These are phyloP conservation scores for Cotoneaster glaucophyllus DNA, from an alignment of 306 rosid genomes.

Conservation along the genomic window DNA sequence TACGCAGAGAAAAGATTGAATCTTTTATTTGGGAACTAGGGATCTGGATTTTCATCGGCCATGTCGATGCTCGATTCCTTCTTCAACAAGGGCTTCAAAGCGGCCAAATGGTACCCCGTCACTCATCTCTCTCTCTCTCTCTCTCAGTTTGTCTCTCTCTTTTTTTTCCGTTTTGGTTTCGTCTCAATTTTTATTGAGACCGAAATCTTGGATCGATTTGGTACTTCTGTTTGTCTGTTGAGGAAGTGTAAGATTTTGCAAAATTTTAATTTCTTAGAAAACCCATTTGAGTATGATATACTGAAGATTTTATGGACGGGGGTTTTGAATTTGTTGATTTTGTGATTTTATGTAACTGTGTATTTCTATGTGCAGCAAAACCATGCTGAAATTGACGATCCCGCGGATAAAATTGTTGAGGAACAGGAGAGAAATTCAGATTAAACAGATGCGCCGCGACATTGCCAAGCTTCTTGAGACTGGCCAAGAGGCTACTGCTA, in stretches of 20 bases:
- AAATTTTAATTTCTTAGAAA: not conserved
- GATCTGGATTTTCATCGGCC: constrained; percentile 8
- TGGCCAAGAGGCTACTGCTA: constrained; percentile 98
- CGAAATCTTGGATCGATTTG: constrained; percentile 7
- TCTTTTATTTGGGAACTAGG: not conserved
- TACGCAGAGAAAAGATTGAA: not conserved
- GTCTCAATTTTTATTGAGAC: not conserved
- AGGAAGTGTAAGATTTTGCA: not conserved
- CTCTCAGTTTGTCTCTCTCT: not conserved
- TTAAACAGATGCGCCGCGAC: constrained; percentile 90
- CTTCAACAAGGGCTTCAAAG: constrained; percentile 88
- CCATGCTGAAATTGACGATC: constrained; percentile 76
- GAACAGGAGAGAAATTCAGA: constrained; percentile 81
- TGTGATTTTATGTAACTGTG: not conserved
- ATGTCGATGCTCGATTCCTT: constrained; percentile 86
- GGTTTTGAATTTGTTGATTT: not conserved
- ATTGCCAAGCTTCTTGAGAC: constrained; percentile 97
- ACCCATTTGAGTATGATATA: not conserved
- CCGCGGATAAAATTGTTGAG: constrained; percentile 90
- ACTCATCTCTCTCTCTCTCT: too few species aligned
- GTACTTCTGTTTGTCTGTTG: not conserved
- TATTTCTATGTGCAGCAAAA: constrained; percentile 49
- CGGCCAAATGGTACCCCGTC: constrained; percentile 66
- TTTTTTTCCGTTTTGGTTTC: not conserved
- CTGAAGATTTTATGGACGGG: not conserved